Percentiles rank a stretch among this genome's conserved stretches.
phyloP scores from a whole-genome alignment of 257 asterid genomes.

The Solanum chilense region DNA sequence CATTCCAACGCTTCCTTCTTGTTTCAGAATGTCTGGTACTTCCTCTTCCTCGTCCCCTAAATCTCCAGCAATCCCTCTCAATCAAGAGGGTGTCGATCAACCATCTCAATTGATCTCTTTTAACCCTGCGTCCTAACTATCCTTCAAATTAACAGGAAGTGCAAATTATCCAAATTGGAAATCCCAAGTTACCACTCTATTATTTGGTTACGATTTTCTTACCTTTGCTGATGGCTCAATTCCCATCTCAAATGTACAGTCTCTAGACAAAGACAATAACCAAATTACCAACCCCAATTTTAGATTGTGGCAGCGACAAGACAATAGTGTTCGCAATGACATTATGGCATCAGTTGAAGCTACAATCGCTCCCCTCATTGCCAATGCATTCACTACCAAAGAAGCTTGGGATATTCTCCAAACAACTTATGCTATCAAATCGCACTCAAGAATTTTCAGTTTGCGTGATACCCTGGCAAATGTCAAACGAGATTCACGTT shows the following conservation, averaged over 20 bases:
- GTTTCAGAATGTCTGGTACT: background rate
- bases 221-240: background rate
- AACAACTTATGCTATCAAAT: background rate
- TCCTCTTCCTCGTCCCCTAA: background rate
- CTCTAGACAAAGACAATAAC: background rate
- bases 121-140: background rate
- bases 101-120: background rate
- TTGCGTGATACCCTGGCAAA: background rate
- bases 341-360: background rate
- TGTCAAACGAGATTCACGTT: background rate
- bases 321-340: background rate
- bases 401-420: background rate
- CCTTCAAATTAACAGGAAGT: background rate
- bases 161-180: background rate
- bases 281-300: background rate
- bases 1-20: background rate
- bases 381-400: background rate
- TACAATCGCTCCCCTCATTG: background rate
- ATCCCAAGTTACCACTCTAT: background rate
- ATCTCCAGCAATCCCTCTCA: background rate
- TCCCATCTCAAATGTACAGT: background rate
- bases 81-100: background rate
- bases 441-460: background rate
- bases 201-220: background rate
- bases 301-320: background rate